Percentiles rank a stretch among this genome's conserved stretches.
Conservation (phyloP, 176 grass and related monocot genomes). For the Poa annua region DNA sequence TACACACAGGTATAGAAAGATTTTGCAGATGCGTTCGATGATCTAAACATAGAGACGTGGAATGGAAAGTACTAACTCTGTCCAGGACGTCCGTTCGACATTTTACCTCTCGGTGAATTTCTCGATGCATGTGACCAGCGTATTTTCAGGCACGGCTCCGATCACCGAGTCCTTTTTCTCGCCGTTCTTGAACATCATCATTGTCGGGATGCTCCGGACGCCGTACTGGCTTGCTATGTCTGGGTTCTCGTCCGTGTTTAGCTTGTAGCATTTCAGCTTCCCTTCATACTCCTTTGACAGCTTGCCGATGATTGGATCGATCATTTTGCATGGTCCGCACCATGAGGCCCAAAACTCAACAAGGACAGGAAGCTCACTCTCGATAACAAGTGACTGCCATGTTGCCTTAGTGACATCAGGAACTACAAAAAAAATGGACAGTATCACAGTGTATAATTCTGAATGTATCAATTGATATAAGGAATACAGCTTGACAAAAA, state of each 20-base stretch:
- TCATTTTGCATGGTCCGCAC: slow-evolving; percentile 92
- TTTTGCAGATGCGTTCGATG: not conserved
- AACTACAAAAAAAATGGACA: slow-evolving; percentile 34
- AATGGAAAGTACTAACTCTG: not conserved
- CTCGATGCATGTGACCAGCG: slow-evolving; percentile 60
- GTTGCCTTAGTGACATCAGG: slow-evolving; percentile 67
- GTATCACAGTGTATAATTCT: not conserved
- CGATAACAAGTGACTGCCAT: slow-evolving; percentile 64
- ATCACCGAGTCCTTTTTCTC: slow-evolving; percentile 83
- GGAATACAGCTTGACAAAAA: not conserved
- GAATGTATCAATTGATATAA: not conserved
- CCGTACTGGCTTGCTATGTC: slow-evolving; percentile 67
- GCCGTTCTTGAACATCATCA: slow-evolving; percentile 80
- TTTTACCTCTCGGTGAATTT: slow-evolving; percentile 59
- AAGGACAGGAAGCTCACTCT: slow-evolving; percentile 73
- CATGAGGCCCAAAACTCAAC: slow-evolving; percentile 90
- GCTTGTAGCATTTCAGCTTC: slow-evolving; percentile 80
- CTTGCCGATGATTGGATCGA: slow-evolving; percentile 73
- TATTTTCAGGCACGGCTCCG: slow-evolving; percentile 76
- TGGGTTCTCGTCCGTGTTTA: slow-evolving; percentile 81
- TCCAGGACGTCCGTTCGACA: not conserved
- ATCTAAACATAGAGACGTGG: not conserved
- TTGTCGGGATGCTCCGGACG: slow-evolving; percentile 87
- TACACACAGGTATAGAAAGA: slow-evolving; percentile 11
- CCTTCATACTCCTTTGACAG: slow-evolving; percentile 85